Evolutionary conservation across 2,329 filamentous ascomycete species (phyloP), one percentile per base, ranked within the genome.

Genomic region (Pseudofabraea citricarpa): DNA sequence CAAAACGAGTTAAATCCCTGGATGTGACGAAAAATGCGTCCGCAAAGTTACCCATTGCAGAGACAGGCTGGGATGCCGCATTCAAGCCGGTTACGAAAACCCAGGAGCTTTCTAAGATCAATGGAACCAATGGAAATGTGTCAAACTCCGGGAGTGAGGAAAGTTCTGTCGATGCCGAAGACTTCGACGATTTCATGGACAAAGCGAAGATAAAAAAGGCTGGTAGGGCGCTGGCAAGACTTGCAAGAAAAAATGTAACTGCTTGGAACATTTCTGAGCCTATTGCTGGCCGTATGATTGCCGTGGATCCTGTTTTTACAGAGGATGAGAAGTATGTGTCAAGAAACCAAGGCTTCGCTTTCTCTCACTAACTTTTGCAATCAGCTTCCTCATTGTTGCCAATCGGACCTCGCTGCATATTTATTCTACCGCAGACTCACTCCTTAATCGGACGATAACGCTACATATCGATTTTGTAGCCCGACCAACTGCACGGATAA

Each of bases 361-460:
- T 49, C 43, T 43, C 8, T 23, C 48, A 36, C 47, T 55, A 43
- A 53, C 40, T 18, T 13, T 6, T 36, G 40, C 58, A 66, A 41
- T 68, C 56, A 56, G 87, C 59, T 76, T 84, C 64, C 62, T 96
- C 29, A 81, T 96, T 45, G 64, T 95, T 44, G 79, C 84, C 23
- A 87, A 88, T 57, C 77, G 82, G 47, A 83, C 79, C 21, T 83
- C 84, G 8, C 72, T 96, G 42, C 85, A 90, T 61, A 75, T 95
- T 20, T 95, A 93, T 64, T 86, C 87, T 2, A 79, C 87, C 22
- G 72, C 79, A 51, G 90, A 89, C 43, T 97, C 93, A 2, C 77
- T 94, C 39, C 77, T 94, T 18, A 72, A 88, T 36, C 82, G 88
- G 53, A 79, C 81, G 44, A 83, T 96, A 38, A 68, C 76, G 10